Percentiles rank a stretch among this genome's conserved stretches.
These are phyloP conservation scores for Blastomyces emzantsi DNA, from an alignment of 2,329 filamentous ascomycete species.

Conservation along the genomic window DNA sequence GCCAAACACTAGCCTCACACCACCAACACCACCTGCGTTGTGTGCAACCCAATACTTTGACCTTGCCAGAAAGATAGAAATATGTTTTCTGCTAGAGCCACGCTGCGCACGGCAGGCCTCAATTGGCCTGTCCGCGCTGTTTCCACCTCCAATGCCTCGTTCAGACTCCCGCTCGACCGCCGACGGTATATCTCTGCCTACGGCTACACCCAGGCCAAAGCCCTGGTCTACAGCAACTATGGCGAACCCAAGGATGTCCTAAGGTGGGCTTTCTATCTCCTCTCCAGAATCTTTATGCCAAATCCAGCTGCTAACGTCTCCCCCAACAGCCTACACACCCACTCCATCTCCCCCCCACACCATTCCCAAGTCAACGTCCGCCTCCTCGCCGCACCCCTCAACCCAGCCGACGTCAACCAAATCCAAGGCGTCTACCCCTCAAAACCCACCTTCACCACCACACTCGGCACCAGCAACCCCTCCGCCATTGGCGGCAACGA, in stretches of 20 bases:
- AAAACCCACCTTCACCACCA: slow-evolving; percentile 65
- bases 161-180: slow-evolving; percentile 16
- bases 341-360: slow-evolving; percentile 42
- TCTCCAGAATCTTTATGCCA: background rate
- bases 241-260: slow-evolving; percentile 43
- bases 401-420: slow-evolving; percentile 96
- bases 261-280: slow-evolving; percentile 22
- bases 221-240: slow-evolving; percentile 41
- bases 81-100: slow-evolving; percentile 7
- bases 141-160: background rate
- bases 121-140: background rate
- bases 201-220: slow-evolving; percentile 43
- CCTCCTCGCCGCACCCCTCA: slow-evolving; percentile 84
- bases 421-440: slow-evolving; percentile 94
- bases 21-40: background rate
- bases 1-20: background rate
- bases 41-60: background rate
- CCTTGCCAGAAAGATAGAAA: background rate
- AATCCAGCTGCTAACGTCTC: background rate
- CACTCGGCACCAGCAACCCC: slow-evolving; percentile 67
- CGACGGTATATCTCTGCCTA: slow-evolving; percentile 39
- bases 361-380: slow-evolving; percentile 67
- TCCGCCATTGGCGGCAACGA: slow-evolving; percentile 64
- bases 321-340: slow-evolving; percentile 36
- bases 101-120: background rate